Evolutionary conservation across 441 rosid genomes (phyloP), one percentile per base, ranked within the genome.

Genomic region (Corymbia citriodora): DNA sequence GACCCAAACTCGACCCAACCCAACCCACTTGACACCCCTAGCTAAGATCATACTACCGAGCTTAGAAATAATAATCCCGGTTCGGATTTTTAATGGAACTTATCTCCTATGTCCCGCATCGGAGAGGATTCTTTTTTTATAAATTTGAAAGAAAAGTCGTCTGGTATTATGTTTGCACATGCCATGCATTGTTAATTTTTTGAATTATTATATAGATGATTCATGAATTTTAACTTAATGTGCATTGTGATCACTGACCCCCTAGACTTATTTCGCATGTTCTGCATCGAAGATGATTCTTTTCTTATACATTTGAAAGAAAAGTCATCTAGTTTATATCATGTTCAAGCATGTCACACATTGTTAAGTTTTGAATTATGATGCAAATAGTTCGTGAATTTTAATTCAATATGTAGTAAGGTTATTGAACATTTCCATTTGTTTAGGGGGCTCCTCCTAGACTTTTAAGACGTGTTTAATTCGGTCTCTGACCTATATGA

Each of bases 171-270:
- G 11, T 65, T 1, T 8, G 31, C 16, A 19, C 74, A 13, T 8
- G 74, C 16, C 11, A 6, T 21, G 9, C 9, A n/a, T 65, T 2
- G 11, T 65, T 65, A 31, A 59, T 8, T 59, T 59, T 59, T 25
- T 3, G 14, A n/a, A 59, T 17, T 2, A 25, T 59, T 29, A 59
- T 14, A 59, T 6, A 9, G 2, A 59, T 27, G 23, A 14, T 59
- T 25, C n/a, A 9, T 59, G 25, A 59, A 25, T 0, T 59, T 59
- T 59, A 59, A 3, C n/a, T 6, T 1, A 5, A 59, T 59, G 25
- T 59, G 25, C 0, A 59, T 25, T 59, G 25, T 0, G 0, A 59
- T 59, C 3, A 12, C 65, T 5, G 11, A 10, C 4, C 45, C 45
- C 45, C 45, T 40, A 40, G 45, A 65, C 17, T n/a, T 15, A 31